Base-by-base conservation (phyloP, 1,284 basidiomycete species). In the Rhizoctonia solani region DNA sequence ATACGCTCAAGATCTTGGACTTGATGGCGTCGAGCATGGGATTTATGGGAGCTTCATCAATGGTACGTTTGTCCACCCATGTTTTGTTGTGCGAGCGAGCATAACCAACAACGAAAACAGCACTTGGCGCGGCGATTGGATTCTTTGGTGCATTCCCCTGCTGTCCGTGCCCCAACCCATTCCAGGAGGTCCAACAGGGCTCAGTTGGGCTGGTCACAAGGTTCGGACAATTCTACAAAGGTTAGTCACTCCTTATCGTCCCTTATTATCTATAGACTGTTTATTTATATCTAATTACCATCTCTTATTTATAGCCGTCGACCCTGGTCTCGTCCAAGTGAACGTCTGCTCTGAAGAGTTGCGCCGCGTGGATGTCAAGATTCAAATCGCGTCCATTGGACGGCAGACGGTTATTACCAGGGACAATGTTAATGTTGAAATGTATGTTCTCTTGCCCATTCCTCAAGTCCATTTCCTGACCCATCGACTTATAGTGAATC, bases 211-310 rank as follows among this genome's bases (percentile, higher is more conserved):
- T 98, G 63, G 87, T 98, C 74, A 87, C 89, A 54, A 88, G 94
- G 66, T 97, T 97, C 75, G 94, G 95, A 68, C 85, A 95, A 76
- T 97, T 96, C 83, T 95, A 95, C 86, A 92, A 90, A 77, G 67
- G 70, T 32, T 32, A 73, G 73, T 69, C 69, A 69, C 68, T 58
- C 4, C 46, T 49, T 25, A 30, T 50, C 32, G 30, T 9, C 46
- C 8, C 41, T 8, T 19, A 46, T 13, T 50, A 23, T 44, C 21
- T 16, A 13, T 25, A 4, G 14, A 14, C 11, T 47, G 53, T 16
- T 19, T n/a, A 13, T 25, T 16, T 46, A 19, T 46, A n/a, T n/a
- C n/a, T n/a, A n/a, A n/a, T n/a, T n/a, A n/a, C n/a, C n/a, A n/a
- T n/a, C n/a, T n/a, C n/a, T n/a, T n/a, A n/a, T n/a, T n/a, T n/a